Evolutionary conservation across 139 green algal species (phyloP).

Genomic region (Desmodesmus armatus): DNA sequence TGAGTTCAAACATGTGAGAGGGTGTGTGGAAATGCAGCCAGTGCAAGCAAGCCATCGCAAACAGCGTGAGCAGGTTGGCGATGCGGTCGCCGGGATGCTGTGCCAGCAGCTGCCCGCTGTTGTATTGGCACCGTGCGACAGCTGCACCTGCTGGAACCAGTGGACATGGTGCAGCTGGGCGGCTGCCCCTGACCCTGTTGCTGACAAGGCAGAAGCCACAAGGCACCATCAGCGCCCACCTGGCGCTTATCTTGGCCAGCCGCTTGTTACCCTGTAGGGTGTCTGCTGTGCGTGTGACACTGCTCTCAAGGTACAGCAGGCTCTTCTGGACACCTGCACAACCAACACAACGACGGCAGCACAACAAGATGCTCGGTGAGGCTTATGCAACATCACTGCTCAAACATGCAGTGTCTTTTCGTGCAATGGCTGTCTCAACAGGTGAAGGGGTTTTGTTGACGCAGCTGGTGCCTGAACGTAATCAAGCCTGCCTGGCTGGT

Average conservation of each 20-base stretch:
- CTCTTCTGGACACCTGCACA: constrained; percentile 31
- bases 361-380: too few species aligned
- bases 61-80: too few species aligned
- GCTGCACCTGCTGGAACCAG: neutral
- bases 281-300: constrained; percentile 14
- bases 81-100: too few species aligned
- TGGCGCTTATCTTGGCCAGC: neutral
- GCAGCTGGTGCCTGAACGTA: neutral
- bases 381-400: too few species aligned
- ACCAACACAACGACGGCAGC: neutral
- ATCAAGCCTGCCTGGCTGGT: neutral
- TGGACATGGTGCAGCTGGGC: neutral
- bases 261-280: neutral
- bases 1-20: too few species aligned
- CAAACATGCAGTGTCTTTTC: too few species aligned
- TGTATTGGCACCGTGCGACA: neutral
- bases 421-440: too few species aligned
- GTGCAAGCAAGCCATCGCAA: too few species aligned
- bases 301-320: constrained; percentile 32
- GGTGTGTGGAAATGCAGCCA: too few species aligned
- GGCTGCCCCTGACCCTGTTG: neutral
- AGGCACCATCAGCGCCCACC: neutral
- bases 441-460: neutral
- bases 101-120: neutral
- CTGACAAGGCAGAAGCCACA: neutral